These are phyloP conservation scores for Heliosperma pusillum DNA, from an alignment of 148 eudicot genomes.

Conservation along the genomic window DNA sequence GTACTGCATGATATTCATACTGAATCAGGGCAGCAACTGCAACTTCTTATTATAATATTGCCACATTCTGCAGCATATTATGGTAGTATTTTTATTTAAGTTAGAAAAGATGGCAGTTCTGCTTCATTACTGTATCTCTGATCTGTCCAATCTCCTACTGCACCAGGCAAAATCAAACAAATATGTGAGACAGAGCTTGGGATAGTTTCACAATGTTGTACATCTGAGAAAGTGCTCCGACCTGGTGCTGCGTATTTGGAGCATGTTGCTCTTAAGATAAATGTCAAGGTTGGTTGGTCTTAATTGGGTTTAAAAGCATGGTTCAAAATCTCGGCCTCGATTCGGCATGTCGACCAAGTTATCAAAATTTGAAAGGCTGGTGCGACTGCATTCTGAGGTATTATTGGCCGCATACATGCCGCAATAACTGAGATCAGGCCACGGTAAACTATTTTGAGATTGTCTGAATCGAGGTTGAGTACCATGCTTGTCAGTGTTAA, in stretches of 20 bases:
- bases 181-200: slow-evolving; percentile 77
- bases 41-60: slow-evolving; percentile 55
- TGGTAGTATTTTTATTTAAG: slow-evolving; percentile 30
- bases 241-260: slow-evolving; percentile 51
- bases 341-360: too few species aligned
- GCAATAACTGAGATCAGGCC: too few species aligned
- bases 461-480: too few species aligned
- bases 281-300: slow-evolving; percentile 61
- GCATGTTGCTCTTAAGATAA: slow-evolving; percentile 64
- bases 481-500: neutral
- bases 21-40: slow-evolving; percentile 34
- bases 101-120: neutral
- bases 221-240: slow-evolving; percentile 32
- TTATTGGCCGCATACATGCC: too few species aligned
- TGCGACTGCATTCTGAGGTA: too few species aligned
- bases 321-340: too few species aligned
- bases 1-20: slow-evolving; percentile 37
- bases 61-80: slow-evolving; percentile 51
- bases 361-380: too few species aligned
- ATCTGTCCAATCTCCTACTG: neutral
- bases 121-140: neutral
- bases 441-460: too few species aligned
- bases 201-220: slow-evolving; percentile 66
- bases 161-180: slow-evolving; percentile 54
- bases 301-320: neutral